These are phyloP conservation scores for Trichoderma atrobrunneum DNA, from an alignment of 2,329 filamentous ascomycete species.

Conservation along the genomic window DNA sequence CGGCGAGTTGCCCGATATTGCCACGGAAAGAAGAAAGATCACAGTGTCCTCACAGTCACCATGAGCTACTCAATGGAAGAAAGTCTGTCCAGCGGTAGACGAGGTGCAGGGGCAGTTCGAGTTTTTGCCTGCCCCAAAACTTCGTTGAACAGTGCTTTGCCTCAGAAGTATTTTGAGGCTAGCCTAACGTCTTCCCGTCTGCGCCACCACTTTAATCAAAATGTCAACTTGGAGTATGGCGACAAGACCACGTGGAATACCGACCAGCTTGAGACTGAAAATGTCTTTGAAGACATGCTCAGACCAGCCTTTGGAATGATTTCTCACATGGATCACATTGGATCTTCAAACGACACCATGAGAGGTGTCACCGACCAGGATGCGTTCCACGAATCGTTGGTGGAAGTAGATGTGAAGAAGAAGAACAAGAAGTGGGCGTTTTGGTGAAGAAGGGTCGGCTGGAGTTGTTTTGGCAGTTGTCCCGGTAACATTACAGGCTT, in stretches of 20 bases:
- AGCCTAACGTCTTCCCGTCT: constrained; percentile 26
- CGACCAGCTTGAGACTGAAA: constrained; percentile 24
- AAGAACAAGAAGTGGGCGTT: background rate
- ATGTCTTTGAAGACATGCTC: constrained; percentile 29
- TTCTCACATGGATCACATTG: constrained; percentile 32
- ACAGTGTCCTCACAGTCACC: background rate
- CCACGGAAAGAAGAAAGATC: background rate
- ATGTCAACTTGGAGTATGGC: constrained; percentile 29
- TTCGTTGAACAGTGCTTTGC: background rate
- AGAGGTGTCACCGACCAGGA: constrained; percentile 18
- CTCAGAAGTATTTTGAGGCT: constrained; percentile 30
- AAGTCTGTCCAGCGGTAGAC: background rate
- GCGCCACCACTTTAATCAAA: constrained; percentile 26
- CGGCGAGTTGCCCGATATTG: constrained; percentile 16
- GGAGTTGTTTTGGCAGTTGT: background rate
- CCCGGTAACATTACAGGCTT: background rate
- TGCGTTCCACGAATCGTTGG: constrained; percentile 15
- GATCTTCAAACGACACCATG: constrained; percentile 29
- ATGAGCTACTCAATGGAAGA: background rate
- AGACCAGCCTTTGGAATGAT: constrained; percentile 32
- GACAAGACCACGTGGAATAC: constrained; percentile 27
- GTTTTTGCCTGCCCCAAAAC: background rate
- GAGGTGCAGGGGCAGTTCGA: background rate
- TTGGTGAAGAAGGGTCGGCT: background rate
- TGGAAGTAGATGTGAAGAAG: background rate